phyloP scores from a whole-genome alignment of 1,284 basidiomycete species.

The Cutaneotrichosporon dermatis region DNA sequence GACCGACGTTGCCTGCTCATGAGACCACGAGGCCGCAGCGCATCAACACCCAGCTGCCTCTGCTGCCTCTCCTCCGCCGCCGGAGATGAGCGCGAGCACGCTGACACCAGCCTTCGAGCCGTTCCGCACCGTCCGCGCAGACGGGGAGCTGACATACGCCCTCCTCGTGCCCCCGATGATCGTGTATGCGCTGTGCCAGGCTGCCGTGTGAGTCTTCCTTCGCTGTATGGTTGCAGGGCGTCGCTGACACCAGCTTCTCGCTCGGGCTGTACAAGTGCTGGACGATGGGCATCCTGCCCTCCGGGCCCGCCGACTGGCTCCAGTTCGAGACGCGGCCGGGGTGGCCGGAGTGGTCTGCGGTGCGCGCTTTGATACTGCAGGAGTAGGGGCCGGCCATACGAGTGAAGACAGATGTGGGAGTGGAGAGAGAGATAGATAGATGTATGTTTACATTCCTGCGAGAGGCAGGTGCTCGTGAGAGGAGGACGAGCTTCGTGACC shows the following conservation, averaged over 20 bases:
- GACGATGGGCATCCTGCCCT: slow-evolving; percentile 81
- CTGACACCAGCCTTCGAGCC: slow-evolving; percentile 45
- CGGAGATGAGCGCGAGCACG: too few relatives aligned
- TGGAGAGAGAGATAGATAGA: too few relatives aligned
- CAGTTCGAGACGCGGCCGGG: slow-evolving; percentile 71
- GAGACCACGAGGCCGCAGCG: too few relatives aligned
- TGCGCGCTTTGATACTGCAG: slow-evolving; percentile 11
- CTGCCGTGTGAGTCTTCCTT: slow-evolving; percentile 37
- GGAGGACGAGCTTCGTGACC: too few relatives aligned
- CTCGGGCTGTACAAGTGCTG: slow-evolving; percentile 87
- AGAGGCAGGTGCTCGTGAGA: too few relatives aligned
- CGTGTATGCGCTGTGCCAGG: slow-evolving; percentile 44
- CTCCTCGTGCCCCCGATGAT: slow-evolving; percentile 43
- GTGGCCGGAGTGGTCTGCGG: slow-evolving; percentile 18
- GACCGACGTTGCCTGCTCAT: too few relatives aligned
- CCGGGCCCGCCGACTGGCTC: slow-evolving; percentile 83
- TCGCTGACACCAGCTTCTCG: slow-evolving; percentile 51
- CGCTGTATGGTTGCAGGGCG: too few relatives aligned
- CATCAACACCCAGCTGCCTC: too few relatives aligned
- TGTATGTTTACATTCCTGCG: too few relatives aligned
- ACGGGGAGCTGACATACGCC: slow-evolving; percentile 28
- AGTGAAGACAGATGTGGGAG: too few relatives aligned
- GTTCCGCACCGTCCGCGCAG: slow-evolving; percentile 26
- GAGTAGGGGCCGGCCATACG: too few relatives aligned
- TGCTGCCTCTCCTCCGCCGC: too few relatives aligned